Percentiles rank a stretch among this genome's conserved stretches.
phyloP scores from a whole-genome alignment of 1,284 basidiomycete genomes.

The Cystobasidium sp. region DNA sequence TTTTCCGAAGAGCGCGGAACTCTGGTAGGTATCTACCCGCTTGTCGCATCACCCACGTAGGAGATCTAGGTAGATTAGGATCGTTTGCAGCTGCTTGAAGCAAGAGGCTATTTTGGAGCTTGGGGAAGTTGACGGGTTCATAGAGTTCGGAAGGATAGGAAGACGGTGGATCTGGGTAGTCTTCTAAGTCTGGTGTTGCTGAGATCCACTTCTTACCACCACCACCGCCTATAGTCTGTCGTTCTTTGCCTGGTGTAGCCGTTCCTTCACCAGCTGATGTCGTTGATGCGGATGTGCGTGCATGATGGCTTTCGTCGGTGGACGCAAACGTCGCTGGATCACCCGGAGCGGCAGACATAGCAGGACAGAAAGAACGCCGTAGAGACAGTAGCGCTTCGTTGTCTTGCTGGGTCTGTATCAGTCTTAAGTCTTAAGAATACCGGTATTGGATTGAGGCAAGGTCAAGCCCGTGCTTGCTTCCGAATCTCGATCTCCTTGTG shows the following conservation, averaged over 20 bases:
- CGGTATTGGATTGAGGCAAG: too few relatives aligned
- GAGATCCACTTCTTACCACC: conserved; percentile 23
- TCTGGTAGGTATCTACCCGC: conserved; percentile 47
- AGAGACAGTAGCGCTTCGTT: too few relatives aligned
- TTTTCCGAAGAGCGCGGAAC: conserved; percentile 74
- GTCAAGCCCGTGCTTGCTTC: too few relatives aligned
- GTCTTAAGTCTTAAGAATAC: too few relatives aligned
- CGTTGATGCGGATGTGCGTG: not conserved
- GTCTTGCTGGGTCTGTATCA: too few relatives aligned
- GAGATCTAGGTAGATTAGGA: conserved; percentile 65
- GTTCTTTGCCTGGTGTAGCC: conserved; percentile 2
- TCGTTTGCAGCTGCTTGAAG: conserved; percentile 27
- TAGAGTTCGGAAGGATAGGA: conserved; percentile 37
- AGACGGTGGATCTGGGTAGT: conserved; percentile 28
- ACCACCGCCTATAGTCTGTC: conserved; percentile 16
- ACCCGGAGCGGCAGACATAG: conserved; percentile 7
- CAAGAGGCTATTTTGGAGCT: conserved; percentile 35
- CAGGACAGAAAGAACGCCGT: too few relatives aligned
- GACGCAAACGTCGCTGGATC: not conserved
- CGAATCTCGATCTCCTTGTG: too few relatives aligned
- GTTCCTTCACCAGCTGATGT: not conserved
- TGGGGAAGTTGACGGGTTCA: conserved; percentile 33
- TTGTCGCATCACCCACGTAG: conserved; percentile 99
- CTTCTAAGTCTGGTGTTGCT: conserved; percentile 18
- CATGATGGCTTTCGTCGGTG: not conserved